Base-by-base conservation (phyloP, 2,329 filamentous ascomycete species). In the Xylariaceae sp. region DNA sequence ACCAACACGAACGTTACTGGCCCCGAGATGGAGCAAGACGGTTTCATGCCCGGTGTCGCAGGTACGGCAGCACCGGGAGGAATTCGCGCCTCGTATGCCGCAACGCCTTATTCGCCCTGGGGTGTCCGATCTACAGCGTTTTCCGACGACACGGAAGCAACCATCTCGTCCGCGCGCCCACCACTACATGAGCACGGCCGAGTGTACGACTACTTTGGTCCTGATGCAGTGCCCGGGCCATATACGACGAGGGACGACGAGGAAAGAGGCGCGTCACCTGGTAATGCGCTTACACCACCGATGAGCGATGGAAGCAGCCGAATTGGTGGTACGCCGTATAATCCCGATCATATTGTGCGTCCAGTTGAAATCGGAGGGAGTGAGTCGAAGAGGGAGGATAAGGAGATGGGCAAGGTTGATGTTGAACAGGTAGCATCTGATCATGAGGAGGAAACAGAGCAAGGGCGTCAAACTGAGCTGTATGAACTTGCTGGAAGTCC, bases 181-280 rank as follows among this genome's bases (percentile, higher is more conserved):
- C 60, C 60, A 2, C 55, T 48, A 22, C 56, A 63, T 38, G 73
- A 70, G 17, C 60, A 53, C 31, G 46, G 50, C 19, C 48, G 68
- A 34, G 66, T 66, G 1, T 68, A 72, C 40, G 71, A 73, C 44
- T 79, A 79, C 60, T 72, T 73, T 48, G 76, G 76, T 3, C 72
- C 75, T 6, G 62, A 69, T 41, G 73, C 77, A 28, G 68, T 69
- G 0, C 45, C 67, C 1, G 79, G 79, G 0, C 79, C 79, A 1
- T 81, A 70, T 54, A 76, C 76, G 2, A 73, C 74, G 33, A 50
- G 36, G 7, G 44, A 61, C 62, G 40, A 60, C 55, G 39, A 51
- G 22, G 43, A 46, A 5, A 28, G 22, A 28, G 22, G 22, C 7
- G 4, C 22, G 22, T 5, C 22, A 28, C 22, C 22, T 28, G 22